phyloP scores from a whole-genome alignment of 2,329 filamentous ascomycete genomes.

The Colletotrichum cordylinicola region DNA sequence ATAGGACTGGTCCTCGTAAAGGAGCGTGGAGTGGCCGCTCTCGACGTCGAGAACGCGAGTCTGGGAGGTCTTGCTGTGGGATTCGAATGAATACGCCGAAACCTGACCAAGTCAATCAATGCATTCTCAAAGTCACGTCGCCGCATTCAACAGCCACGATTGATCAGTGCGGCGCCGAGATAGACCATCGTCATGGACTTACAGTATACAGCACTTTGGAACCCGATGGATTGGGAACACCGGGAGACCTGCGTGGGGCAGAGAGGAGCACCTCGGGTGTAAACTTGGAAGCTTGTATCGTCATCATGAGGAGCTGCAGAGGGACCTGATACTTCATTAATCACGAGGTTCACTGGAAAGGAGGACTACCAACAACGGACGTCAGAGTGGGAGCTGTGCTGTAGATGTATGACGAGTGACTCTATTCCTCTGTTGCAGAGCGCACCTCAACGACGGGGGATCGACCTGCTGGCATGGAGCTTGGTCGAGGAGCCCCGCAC shows the following conservation, averaged over 20 bases:
- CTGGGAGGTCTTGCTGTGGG: conserved; percentile 72
- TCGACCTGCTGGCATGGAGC: conserved; percentile 11
- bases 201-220: conserved; percentile 69
- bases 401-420: neutral
- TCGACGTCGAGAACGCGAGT: conserved; percentile 74
- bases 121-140: neutral
- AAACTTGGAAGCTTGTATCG: conserved; percentile 72
- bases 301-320: conserved; percentile 56
- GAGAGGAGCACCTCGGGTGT: conserved; percentile 80
- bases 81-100: conserved; percentile 81
- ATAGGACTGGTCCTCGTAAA: conserved; percentile 69
- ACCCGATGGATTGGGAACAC: conserved; percentile 71
- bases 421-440: neutral
- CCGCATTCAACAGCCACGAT: neutral
- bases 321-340: neutral
- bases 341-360: neutral
- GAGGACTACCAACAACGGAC: neutral
- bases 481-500: conserved; percentile 19
- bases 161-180: neutral
- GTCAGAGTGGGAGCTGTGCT: neutral
- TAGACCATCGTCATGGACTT: conserved; percentile 21
- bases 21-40: conserved; percentile 66
- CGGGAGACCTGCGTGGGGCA: conserved; percentile 74
- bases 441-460: neutral
- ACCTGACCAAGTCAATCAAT: conserved; percentile 42